Conservation (phyloP, 345 rosid species). For the Pistacia vera region DNA sequence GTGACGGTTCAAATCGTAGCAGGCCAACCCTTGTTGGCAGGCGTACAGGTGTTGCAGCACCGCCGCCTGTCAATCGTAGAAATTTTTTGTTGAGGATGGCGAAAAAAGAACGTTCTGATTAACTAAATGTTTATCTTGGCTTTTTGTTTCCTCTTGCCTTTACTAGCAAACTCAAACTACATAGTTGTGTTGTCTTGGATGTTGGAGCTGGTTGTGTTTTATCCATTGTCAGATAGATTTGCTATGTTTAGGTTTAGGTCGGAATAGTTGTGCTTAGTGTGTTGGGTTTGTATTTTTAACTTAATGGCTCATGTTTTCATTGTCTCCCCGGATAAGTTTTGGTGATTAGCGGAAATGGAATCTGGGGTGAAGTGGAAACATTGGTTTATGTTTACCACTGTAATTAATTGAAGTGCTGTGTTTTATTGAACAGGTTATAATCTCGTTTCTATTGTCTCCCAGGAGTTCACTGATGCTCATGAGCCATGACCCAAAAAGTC, state of each 20-base stretch:
- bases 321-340: constrained; percentile 34
- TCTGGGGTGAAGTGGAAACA: constrained; percentile 54
- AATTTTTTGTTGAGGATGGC: neutral
- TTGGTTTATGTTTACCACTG: neutral
- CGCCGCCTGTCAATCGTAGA: neutral
- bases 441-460: no score
- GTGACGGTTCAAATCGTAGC: constrained; percentile 33
- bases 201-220: neutral
- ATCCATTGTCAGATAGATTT: neutral
- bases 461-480: no score
- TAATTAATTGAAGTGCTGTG: no score
- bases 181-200: neutral
- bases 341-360: no score
- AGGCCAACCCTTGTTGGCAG: constrained; percentile 21
- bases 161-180: neutral
- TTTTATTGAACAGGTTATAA: no score
- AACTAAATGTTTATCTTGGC: neutral
- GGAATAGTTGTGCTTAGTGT: neutral
- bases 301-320: constrained; percentile 31
- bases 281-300: no score
- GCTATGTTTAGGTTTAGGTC: no score
- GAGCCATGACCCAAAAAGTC: no score
- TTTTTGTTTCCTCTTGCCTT: neutral
- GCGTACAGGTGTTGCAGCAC: neutral
- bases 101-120: neutral